Evolutionary conservation across 371 early-diverging fungal genomes (phyloP).

Genomic region (Umbelopsis sp.): DNA sequence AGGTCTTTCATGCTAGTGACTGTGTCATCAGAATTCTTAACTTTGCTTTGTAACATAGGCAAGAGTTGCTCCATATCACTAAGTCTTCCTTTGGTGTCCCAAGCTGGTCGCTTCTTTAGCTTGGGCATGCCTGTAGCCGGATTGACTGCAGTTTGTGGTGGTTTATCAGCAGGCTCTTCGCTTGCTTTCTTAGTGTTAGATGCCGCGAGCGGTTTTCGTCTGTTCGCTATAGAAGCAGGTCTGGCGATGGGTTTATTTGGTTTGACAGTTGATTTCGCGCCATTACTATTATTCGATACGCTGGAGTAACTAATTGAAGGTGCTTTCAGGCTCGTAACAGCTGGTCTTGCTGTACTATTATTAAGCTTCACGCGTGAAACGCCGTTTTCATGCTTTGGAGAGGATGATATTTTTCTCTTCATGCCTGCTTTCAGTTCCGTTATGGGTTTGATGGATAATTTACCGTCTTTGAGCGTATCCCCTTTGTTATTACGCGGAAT

Average conservation of each 20-base stretch:
- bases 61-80: slow-evolving; percentile 59
- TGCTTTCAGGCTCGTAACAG: neutral
- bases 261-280: neutral
- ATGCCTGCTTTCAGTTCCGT: neutral
- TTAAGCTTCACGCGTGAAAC: slow-evolving; percentile 12
- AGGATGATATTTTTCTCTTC: slow-evolving; percentile 7
- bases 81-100: slow-evolving; percentile 66
- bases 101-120: slow-evolving; percentile 60
- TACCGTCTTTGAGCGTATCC: neutral
- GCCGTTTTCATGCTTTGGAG: neutral
- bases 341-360: neutral
- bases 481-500: neutral
- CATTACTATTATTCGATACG: neutral
- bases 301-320: neutral
- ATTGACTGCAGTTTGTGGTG: neutral
- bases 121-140: slow-evolving; percentile 19
- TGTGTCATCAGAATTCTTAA: slow-evolving; percentile 33
- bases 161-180: neutral
- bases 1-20: slow-evolving; percentile 31
- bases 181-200: neutral
- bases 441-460: neutral
- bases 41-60: slow-evolving; percentile 29
- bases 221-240: neutral
- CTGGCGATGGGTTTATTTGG: neutral
- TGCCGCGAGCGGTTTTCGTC: neutral